phyloP scores from a whole-genome alignment of 2,329 filamentous ascomycete genomes.

The Verticillium tricorpus region DNA sequence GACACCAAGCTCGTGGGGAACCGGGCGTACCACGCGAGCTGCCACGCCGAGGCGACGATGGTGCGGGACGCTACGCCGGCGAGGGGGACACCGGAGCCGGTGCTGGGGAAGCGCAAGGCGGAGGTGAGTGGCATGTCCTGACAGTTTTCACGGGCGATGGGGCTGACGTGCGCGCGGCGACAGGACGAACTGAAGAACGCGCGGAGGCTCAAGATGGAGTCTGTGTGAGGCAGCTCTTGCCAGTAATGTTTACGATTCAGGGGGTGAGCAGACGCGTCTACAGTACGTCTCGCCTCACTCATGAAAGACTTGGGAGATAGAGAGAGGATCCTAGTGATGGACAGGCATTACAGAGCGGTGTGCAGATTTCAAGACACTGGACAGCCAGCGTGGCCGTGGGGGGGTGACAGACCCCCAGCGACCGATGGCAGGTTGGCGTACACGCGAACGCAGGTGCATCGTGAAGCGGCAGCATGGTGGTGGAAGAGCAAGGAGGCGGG shows the following conservation, averaged over 20 bases:
- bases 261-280: not conserved
- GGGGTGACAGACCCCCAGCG: not conserved
- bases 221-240: not conserved
- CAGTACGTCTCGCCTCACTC: not conserved
- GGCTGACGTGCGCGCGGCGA: slow-evolving; percentile 18
- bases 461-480: not conserved
- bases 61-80: slow-evolving; percentile 48
- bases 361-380: not conserved
- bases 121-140: slow-evolving; percentile 43
- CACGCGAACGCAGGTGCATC: not conserved
- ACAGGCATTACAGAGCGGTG: not conserved
- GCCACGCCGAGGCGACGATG: slow-evolving; percentile 76
- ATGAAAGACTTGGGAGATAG: not conserved
- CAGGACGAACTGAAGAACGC: slow-evolving; percentile 25
- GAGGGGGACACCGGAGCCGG: slow-evolving; percentile 56
- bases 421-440: not conserved
- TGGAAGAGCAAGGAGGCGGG: too few species aligned
- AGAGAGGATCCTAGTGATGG: not conserved
- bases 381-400: not conserved
- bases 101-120: slow-evolving; percentile 71
- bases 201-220: slow-evolving; percentile 24
- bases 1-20: slow-evolving; percentile 76
- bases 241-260: not conserved
- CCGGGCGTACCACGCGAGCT: slow-evolving; percentile 85
- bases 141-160: not conserved